Evolutionary conservation across 257 asterid species (phyloP).

Genomic region (Osmanthus fragrans): DNA sequence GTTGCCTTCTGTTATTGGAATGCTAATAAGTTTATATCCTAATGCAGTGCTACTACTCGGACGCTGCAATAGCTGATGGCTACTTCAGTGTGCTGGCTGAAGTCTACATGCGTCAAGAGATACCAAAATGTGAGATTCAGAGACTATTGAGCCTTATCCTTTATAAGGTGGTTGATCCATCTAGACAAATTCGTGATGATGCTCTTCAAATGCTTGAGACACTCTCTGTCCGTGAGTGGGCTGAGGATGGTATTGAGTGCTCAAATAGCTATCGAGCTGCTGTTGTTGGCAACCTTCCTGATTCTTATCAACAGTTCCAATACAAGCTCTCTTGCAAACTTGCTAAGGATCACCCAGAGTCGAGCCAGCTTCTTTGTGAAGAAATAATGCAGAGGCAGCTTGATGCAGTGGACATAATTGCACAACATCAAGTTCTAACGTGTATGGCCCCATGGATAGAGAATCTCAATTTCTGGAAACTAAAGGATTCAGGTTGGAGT

Average conservation of each 20-base stretch:
- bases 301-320: conserved; percentile 97
- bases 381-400: conserved; percentile 99
- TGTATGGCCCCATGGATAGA: conserved; percentile 99
- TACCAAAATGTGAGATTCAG: conserved; percentile 98
- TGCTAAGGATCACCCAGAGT: conserved; percentile 96
- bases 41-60: conserved; percentile 91
- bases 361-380: conserved; percentile 97
- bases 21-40: conserved; percentile 24
- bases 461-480: conserved; percentile 96
- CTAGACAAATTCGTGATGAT: conserved; percentile 97
- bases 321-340: conserved; percentile 99
- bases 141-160: conserved; percentile 92
- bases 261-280: conserved; percentile 96
- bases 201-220: conserved; percentile 99
- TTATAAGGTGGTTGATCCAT: conserved; percentile 98
- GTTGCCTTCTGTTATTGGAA: conserved; percentile 13
- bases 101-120: conserved; percentile 99
- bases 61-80: conserved; percentile 98
- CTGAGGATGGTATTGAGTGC: conserved; percentile 91
- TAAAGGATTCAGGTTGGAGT: conserved; percentile 98
- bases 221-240: conserved; percentile 96
- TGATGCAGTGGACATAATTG: conserved; percentile 97
- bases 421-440: conserved; percentile 97
- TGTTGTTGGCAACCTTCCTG: conserved; percentile 98
- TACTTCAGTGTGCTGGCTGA: conserved; percentile 99